Evolutionary conservation across 2,329 filamentous ascomycete species (phyloP), one percentile per base, ranked within the genome.

Genomic region (Incumbomyces lentus): DNA sequence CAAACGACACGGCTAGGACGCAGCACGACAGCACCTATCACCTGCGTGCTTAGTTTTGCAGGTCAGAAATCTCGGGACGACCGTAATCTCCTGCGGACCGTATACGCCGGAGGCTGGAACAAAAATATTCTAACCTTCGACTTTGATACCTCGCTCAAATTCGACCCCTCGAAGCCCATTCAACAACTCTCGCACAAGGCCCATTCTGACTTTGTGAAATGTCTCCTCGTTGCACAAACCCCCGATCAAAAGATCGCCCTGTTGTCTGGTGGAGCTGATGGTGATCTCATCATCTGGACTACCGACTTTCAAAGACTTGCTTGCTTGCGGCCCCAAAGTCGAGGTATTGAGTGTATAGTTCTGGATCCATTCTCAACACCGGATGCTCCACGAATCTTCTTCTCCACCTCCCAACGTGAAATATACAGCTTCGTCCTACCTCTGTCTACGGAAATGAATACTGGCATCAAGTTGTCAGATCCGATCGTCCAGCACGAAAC

Each of bases 41-140:
- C 42, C 7, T 45, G 42, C 22, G 19, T 45, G 8, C 10, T 22
- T 10, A 45, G 42, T 34, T 45, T 31, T 45, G 32, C 8, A 12
- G 42, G 42, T 6, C 33, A 22, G 3, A 11, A 18, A 22, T 37
- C 33, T n/a, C 71, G 95, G 8, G 90, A 86, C 8, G 85, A 83
- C 55, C 66, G 94, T 22, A 79, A 84, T 13, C 70, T 86, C 31
- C 81, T 79, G 12, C 62, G 69, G 3, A 68, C 68, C 19, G 61
- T 95, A 10, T 95, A 87, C 63, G 87, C 87, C 18, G 90, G 89
- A 30, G 92, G 82, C 49, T 98, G 92, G 92, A 90, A 98, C 67
- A 95, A 94, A 68, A 75, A 79, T 16, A 76, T 96, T 48, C 95
- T 88, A 81, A 84, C 83, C 29, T 95, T 87, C 84, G 74, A 85